phyloP scores from a whole-genome alignment of 1,284 basidiomycete species.

The Rhodotorula sp. region DNA sequence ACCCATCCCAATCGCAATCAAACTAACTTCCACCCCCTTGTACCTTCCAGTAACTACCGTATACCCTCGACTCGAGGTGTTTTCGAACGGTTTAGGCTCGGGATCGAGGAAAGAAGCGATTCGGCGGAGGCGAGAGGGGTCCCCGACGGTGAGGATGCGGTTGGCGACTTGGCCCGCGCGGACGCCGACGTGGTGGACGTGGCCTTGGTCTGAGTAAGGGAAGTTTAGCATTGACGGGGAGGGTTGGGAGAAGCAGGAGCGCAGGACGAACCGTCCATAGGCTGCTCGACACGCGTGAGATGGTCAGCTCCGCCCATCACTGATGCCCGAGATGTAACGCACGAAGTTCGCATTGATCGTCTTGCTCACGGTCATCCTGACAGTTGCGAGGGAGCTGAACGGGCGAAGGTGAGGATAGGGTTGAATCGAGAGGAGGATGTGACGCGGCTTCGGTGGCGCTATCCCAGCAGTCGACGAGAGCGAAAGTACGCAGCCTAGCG shows the following conservation, averaged over 20 bases:
- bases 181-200: constrained; percentile 28
- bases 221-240: background rate
- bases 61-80: constrained; percentile 73
- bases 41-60: constrained; percentile 75
- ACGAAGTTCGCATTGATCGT: constrained; percentile 38
- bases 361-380: constrained; percentile 19
- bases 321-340: background rate
- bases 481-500: too few relatives aligned
- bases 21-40: constrained; percentile 65
- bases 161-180: constrained; percentile 64
- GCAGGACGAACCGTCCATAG: constrained; percentile 9
- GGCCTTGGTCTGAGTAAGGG: constrained; percentile 2
- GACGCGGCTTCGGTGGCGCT: too few relatives aligned
- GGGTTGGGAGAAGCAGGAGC: background rate
- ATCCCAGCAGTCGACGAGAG: too few relatives aligned
- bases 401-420: background rate
- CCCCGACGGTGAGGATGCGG: constrained; percentile 74
- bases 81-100: constrained; percentile 56
- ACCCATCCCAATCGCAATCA: constrained; percentile 82
- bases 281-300: background rate
- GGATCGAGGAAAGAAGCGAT: constrained; percentile 64
- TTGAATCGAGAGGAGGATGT: background rate
- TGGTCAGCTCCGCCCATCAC: background rate
- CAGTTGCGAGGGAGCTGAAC: background rate
- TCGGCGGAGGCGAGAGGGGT: constrained; percentile 64